These are phyloP conservation scores for Salpingoeca rosetta DNA, from an alignment of 78 protist species.

Conservation along the genomic window DNA sequence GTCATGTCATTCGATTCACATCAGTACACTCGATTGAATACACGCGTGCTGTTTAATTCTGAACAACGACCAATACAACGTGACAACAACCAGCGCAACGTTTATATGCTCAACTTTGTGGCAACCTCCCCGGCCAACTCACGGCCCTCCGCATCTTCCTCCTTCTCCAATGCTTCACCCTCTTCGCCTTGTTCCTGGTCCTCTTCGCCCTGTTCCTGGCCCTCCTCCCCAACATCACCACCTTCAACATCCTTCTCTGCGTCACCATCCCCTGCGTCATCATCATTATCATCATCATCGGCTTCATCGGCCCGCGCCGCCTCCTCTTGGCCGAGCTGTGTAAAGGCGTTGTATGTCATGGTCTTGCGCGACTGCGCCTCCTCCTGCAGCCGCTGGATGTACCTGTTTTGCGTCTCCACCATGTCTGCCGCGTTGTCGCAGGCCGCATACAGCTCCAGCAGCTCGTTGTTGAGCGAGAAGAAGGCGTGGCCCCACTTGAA, in stretches of 20 bases:
- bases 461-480: conserved; percentile 47
- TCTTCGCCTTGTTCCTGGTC: no score
- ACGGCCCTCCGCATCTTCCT: no score
- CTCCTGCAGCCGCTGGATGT: background rate
- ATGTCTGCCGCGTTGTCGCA: background rate
- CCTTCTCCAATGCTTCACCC: no score
- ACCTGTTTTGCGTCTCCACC: background rate
- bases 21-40: no score
- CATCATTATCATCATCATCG: conserved; percentile 21
- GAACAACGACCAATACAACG: no score
- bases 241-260: background rate
- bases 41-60: no score
- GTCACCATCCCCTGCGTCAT: conserved; percentile 24
- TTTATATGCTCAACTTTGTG: no score
- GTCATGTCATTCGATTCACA: no score
- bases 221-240: background rate
- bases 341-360: background rate
- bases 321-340: no score
- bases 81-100: no score
- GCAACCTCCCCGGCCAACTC: no score
- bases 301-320: background rate
- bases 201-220: background rate
- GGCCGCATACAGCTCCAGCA: background rate
- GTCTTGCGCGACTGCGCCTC: background rate
- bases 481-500: conserved; percentile 87